Base-by-base conservation (phyloP, 1,139 yeast genomes). In the Yamadazyma membranifaciens region DNA sequence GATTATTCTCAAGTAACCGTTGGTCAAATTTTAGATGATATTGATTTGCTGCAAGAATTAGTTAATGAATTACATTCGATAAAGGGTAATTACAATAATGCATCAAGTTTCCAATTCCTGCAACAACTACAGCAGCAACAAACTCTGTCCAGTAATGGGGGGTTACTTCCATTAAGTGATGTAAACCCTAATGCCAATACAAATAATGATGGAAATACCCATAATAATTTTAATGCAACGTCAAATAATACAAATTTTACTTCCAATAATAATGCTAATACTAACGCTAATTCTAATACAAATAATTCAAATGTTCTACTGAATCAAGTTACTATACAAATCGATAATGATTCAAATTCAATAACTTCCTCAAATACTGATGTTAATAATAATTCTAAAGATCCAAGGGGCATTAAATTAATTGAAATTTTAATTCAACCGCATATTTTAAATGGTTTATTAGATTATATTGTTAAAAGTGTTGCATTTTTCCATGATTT, bases 371-470 rank as follows among this genome's bases (percentile, higher is more conserved):
- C 73, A 14, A 67, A 55, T 46, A 62, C 63, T 28, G 70, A 65
- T 13, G 52, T 51, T 33, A 47, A 51, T 29, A 56, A 46, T 29
- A 52, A 55, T 28, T 54, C 55, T 35, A 69, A 68, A 45, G 74
- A 70, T 42, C 58, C 67, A 10, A 58, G 72, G 28, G 72, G 72
- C 4, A 64, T 65, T 32, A 71, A 70, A 47, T 56, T 73, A 33
- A 46, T 73, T 34, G 78, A 73, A 45, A 52, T 73, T 26, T 55
- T 73, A 31, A 58, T 71, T 38, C 78, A 72, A 47, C 77, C 78
- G 14, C 77, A 72, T 44, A 63, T 73, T 15, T 55, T 73, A 38
- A 60, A 56, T 38, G 77, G 76, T 3, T 60, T 72, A 27, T 53
- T 68, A 31, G 74, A 69, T 35, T 60, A 61, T 45, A 47, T 68